Conservation (phyloP, 805 yeast genomes). For the Metschnikowia matae region DNA sequence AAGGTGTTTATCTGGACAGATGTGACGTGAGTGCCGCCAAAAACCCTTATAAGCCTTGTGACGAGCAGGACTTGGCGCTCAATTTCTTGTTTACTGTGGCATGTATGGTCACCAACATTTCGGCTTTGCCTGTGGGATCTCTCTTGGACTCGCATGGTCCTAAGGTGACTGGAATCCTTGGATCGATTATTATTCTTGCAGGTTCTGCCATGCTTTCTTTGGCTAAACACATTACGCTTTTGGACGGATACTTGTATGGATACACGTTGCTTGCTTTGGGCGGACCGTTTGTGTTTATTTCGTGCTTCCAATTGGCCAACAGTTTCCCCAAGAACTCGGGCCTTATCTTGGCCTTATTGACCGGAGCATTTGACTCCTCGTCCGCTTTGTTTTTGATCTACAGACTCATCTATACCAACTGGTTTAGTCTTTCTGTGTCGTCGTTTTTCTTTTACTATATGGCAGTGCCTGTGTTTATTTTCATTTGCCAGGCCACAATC, state of each 20-base stretch:
- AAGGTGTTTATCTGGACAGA: conserved; percentile 66
- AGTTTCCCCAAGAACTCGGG: conserved; percentile 83
- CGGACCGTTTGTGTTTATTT: conserved; percentile 90
- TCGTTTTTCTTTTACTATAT: conserved; percentile 65
- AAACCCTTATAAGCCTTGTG: conserved; percentile 38
- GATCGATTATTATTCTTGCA: conserved; percentile 52
- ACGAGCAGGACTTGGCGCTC: conserved; percentile 75
- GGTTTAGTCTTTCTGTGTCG: conserved; percentile 40
- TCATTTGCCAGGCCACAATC: conserved; percentile 65
- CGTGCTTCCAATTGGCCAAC: conserved; percentile 86
- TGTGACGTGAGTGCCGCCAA: conserved; percentile 41
- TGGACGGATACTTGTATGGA: conserved; percentile 72
- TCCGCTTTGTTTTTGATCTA: conserved; percentile 82
- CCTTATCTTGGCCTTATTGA: conserved; percentile 69
- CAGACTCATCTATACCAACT: conserved; percentile 55
- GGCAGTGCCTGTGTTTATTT: conserved; percentile 73
- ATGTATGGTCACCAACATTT: conserved; percentile 80
- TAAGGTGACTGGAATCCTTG: conserved; percentile 68
- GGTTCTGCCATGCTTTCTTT: conserved; percentile 51
- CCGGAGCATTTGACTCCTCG: conserved; percentile 93
- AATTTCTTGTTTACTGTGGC: conserved; percentile 82
- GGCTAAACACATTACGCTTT: conserved; percentile 28
- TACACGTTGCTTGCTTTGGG: conserved; percentile 78
- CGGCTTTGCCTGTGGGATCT: conserved; percentile 78
- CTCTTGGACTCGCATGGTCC: conserved; percentile 81